Evolutionary conservation across 192 early-diverging fungal genomes (phyloP).

Genomic region (Rhizophagus sp.): DNA sequence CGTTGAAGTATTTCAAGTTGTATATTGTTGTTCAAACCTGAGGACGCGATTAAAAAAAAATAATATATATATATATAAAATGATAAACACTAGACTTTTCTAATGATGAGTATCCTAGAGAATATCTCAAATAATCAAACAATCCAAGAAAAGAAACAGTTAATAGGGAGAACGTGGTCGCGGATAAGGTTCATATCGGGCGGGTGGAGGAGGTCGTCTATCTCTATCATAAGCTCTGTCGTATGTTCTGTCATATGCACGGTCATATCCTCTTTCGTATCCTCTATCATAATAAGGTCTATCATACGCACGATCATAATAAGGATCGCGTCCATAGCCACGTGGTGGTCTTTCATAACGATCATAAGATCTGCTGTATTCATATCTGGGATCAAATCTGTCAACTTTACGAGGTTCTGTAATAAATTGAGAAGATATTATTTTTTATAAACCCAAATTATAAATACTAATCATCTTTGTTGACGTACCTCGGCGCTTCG

Average conservation of each 20-base stretch:
- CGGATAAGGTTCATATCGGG: constrained; percentile 28
- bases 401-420: constrained; percentile 41
- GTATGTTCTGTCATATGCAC: constrained; percentile 23
- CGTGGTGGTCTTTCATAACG: constrained; percentile 32
- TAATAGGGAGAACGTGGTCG: constrained; percentile 32
- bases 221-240: constrained; percentile 32
- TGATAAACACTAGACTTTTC: constrained; percentile 17
- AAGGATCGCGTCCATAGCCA: constrained; percentile 29
- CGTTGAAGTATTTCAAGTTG: constrained; percentile 3
- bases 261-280: constrained; percentile 30
- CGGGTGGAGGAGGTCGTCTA: constrained; percentile 20
- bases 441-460: too few relatives aligned
- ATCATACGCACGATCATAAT: constrained; percentile 35
- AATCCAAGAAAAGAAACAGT: neutral
- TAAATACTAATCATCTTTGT: neutral
- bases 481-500: constrained; percentile 55
- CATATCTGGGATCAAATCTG: constrained; percentile 49
- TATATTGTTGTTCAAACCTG: constrained; percentile 12
- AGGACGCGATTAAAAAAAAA: constrained; percentile 10
- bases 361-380: constrained; percentile 44
- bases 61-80: constrained; percentile 11
- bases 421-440: neutral
- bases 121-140: neutral
- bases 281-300: constrained; percentile 31
- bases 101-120: neutral